Percentiles rank a stretch among this genome's conserved stretches.
Evolutionary conservation across 2,329 filamentous ascomycete species (phyloP).

Genomic region (Daldinia sp.): DNA sequence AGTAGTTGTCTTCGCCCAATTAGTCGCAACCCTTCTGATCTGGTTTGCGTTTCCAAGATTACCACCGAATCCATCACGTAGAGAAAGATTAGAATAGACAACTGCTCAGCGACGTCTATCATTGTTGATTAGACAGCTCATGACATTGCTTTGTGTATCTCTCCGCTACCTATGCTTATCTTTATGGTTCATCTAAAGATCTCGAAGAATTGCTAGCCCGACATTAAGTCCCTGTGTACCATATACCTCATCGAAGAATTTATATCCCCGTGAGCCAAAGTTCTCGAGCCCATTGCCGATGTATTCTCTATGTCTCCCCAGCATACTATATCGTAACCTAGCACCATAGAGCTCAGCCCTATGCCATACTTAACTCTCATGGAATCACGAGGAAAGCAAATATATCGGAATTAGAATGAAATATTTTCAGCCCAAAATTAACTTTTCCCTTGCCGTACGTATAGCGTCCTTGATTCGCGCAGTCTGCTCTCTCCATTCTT

Average conservation of each 20-base stretch:
- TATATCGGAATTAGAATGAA: background rate
- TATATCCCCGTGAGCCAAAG: background rate
- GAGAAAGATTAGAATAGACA: background rate
- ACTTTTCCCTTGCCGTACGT: slow-evolving; percentile 21
- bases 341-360: background rate
- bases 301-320: background rate
- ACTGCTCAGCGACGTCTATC: background rate
- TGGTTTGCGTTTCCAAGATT: slow-evolving; percentile 34
- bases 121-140: background rate
- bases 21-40: slow-evolving; percentile 23
- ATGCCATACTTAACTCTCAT: background rate
- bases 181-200: background rate
- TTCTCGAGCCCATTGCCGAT: background rate
- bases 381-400: background rate
- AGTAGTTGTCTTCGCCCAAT: slow-evolving; percentile 37
- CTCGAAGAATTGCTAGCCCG: background rate
- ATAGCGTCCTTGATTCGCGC: slow-evolving; percentile 17
- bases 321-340: background rate
- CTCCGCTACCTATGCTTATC: background rate
- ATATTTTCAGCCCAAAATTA: background rate
- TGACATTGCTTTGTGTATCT: background rate
- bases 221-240: background rate
- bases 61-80: background rate
- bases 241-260: background rate
- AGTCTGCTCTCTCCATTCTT: slow-evolving; percentile 27